These are phyloP conservation scores for Moniliella sp. DNA, from an alignment of 1,284 basidiomycete genomes.

Conservation along the genomic window DNA sequence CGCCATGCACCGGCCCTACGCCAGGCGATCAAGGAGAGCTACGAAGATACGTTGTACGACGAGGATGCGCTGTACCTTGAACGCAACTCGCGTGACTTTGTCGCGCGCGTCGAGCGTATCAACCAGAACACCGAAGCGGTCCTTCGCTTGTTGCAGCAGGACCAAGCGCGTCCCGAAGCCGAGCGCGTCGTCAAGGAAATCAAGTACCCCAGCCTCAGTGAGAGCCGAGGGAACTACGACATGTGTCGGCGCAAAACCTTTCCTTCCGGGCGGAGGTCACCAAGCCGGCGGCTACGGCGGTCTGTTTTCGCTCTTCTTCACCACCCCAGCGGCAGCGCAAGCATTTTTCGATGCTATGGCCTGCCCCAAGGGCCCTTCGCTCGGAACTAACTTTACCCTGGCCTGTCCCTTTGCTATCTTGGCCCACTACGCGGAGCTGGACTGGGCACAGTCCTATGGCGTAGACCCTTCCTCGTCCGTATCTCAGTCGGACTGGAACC, in stretches of 20 bases:
- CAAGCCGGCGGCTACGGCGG: slow-evolving; percentile 52
- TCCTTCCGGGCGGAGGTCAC: slow-evolving; percentile 2
- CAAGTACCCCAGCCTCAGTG: slow-evolving; percentile 71
- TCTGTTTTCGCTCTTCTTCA: slow-evolving; percentile 75
- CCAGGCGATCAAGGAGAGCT: slow-evolving; percentile 42
- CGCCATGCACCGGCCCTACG: slow-evolving; percentile 50
- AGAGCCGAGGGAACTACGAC: slow-evolving; percentile 52
- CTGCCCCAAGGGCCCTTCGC: slow-evolving; percentile 71
- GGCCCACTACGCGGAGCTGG: slow-evolving; percentile 72
- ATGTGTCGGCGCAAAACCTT: slow-evolving; percentile 40
- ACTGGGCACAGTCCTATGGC: slow-evolving; percentile 70
- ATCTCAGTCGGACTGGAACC: slow-evolving; percentile 80
- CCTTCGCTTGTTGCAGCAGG: slow-evolving; percentile 51
- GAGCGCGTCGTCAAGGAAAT: slow-evolving; percentile 52
- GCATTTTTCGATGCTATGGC: slow-evolving; percentile 70
- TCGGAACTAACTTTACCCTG: slow-evolving; percentile 88
- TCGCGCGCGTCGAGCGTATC: slow-evolving; percentile 51
- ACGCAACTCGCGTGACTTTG: slow-evolving; percentile 83
- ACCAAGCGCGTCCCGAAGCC: slow-evolving; percentile 4
- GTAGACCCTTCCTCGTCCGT: slow-evolving; percentile 61
- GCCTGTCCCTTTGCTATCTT: slow-evolving; percentile 80
- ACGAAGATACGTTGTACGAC: slow-evolving; percentile 69
- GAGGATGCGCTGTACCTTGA: slow-evolving; percentile 94
- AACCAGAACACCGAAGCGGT: slow-evolving; percentile 63
- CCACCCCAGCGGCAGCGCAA: slow-evolving; percentile 44